phyloP scores from a whole-genome alignment of 1,139 yeast genomes.

The Geotrichum restrictum region DNA sequence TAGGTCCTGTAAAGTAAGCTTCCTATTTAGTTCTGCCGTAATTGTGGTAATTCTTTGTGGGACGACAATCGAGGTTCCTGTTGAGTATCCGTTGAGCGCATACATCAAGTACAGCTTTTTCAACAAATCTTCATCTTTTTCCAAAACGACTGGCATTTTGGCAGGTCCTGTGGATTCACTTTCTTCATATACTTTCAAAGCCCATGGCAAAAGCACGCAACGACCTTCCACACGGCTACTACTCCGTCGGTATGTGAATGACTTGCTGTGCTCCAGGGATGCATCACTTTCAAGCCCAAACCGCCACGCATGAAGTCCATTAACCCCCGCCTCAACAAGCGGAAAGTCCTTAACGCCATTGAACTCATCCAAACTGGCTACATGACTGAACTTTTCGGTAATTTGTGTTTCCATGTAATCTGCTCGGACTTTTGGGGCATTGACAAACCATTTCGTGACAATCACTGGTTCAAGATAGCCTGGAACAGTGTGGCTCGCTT shows the following conservation, averaged over 20 bases:
- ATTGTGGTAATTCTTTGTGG: background rate
- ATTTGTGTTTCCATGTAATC: background rate
- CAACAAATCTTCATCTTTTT: background rate
- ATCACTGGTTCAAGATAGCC: slow-evolving; percentile 13
- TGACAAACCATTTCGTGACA: slow-evolving; percentile 9
- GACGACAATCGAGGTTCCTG: background rate
- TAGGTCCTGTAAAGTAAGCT: background rate
- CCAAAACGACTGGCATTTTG: background rate
- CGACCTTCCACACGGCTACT: background rate
- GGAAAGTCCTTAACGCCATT: background rate
- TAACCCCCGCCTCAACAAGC: background rate
- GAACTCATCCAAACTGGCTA: background rate
- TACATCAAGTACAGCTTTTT: background rate
- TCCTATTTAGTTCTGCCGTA: background rate
- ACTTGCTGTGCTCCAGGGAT: background rate
- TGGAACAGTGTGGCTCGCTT: slow-evolving; percentile 6
- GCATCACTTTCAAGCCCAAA: background rate
- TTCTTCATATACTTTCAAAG: background rate
- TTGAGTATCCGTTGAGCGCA: background rate
- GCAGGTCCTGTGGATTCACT: background rate
- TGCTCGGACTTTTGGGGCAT: background rate
- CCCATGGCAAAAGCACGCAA: background rate
- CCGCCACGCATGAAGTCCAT: background rate
- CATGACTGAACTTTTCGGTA: background rate
- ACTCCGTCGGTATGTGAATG: background rate